phyloP scores from a whole-genome alignment of 2,329 filamentous ascomycete genomes.

The Akanthomyces uredinophilus region DNA sequence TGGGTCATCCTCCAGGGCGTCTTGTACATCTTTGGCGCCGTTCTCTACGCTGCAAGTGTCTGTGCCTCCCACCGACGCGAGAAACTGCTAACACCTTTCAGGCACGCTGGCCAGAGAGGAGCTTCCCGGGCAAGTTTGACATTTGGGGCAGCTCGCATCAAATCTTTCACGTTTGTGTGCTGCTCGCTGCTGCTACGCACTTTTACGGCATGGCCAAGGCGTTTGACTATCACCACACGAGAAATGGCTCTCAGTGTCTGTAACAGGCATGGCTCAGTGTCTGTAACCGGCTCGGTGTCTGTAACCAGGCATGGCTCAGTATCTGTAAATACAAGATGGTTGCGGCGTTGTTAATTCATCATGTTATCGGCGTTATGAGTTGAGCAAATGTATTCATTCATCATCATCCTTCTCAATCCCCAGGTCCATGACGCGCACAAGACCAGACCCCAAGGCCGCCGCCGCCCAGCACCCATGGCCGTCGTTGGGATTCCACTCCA shows the following conservation, averaged over 20 bases:
- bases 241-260: constrained; percentile 49
- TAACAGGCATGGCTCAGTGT: too few species aligned
- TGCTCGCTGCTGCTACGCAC: constrained; percentile 77
- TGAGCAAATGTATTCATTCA: neutral
- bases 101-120: constrained; percentile 78
- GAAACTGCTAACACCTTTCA: constrained; percentile 28
- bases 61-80: neutral
- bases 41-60: constrained; percentile 70
- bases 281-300: too few species aligned
- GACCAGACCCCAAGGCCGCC: constrained; percentile 59
- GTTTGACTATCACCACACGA: constrained; percentile 77
- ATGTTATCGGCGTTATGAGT: too few species aligned
- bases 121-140: constrained; percentile 73
- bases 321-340: constrained; percentile 25
- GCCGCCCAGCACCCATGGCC: constrained; percentile 64
- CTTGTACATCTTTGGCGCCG: constrained; percentile 81
- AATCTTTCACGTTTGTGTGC: constrained; percentile 87
- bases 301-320: too few species aligned
- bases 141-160: constrained; percentile 93
- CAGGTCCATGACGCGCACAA: constrained; percentile 63
- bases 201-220: constrained; percentile 75
- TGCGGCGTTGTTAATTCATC: too few species aligned
- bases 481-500: constrained; percentile 65
- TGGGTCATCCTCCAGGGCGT: constrained; percentile 77
- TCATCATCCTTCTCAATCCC: constrained; percentile 38